These are phyloP conservation scores for Sparassis latifolia DNA, from an alignment of 1,284 basidiomycete species.

Conservation along the genomic window DNA sequence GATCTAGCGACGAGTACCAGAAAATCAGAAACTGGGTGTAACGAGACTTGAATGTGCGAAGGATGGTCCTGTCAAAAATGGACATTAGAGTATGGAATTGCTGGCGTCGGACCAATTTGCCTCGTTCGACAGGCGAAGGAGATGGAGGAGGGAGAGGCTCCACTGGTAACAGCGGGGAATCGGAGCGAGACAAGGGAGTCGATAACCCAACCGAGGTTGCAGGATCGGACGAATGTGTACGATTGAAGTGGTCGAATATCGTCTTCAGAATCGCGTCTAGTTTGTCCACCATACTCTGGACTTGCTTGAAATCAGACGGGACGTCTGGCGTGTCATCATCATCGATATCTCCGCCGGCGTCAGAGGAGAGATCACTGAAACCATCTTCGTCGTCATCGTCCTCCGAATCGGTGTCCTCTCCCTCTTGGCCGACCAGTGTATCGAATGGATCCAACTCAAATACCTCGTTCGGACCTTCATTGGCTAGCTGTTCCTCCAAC, in stretches of 20 bases:
- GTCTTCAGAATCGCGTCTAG: constrained; percentile 85
- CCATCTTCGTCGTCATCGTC: constrained; percentile 44
- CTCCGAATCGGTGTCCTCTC: constrained; percentile 51
- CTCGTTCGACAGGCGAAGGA: constrained; percentile 23
- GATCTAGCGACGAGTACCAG: constrained; percentile 88
- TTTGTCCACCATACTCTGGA: constrained; percentile 86
- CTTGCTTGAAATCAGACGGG: constrained; percentile 53
- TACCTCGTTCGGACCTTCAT: constrained; percentile 55
- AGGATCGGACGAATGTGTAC: constrained; percentile 29
- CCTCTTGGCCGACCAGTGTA: constrained; percentile 68
- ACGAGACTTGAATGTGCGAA: constrained; percentile 94
- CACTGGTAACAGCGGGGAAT: constrained; percentile 10
- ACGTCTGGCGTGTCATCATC: constrained; percentile 38
- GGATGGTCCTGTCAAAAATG: constrained; percentile 90
- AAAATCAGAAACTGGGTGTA: constrained; percentile 98
- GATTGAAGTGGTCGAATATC: constrained; percentile 78
- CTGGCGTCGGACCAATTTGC: constrained; percentile 35
- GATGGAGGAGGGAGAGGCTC: constrained; percentile 16
- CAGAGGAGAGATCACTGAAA: constrained; percentile 63
- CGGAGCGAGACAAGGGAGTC: constrained; percentile 21
- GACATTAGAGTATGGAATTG: constrained; percentile 87
- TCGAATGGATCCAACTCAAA: constrained; percentile 85
- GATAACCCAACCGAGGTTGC: constrained; percentile 14
- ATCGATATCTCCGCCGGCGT: constrained; percentile 55
- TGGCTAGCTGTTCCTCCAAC: constrained; percentile 64